Conservation (phyloP, 345 rosid species). For the Eucalyptus melliodora region DNA sequence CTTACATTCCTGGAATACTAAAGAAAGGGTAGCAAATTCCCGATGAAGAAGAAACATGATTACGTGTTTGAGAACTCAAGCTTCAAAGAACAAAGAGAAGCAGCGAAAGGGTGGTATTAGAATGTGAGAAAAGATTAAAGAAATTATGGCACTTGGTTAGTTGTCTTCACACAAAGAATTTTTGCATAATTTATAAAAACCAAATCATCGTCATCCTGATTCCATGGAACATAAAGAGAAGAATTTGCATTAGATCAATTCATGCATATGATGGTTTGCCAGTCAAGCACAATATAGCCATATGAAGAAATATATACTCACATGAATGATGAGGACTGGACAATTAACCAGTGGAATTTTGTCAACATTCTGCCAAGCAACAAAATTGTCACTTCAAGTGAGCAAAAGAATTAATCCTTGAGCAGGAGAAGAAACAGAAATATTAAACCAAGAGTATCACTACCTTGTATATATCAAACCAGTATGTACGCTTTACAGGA, state of each 20-base stretch:
- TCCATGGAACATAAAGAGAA: not conserved
- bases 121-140: not conserved
- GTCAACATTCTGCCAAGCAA: conserved; percentile 76
- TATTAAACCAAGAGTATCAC: not conserved
- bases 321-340: conserved; percentile 91
- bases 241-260: not conserved
- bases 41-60: not conserved
- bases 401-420: not conserved
- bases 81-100: not conserved
- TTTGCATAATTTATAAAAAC: not conserved
- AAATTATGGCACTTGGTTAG: not conserved
- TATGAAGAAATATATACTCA: conserved; percentile 22
- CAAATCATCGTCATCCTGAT: not conserved
- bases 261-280: not conserved
- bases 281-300: not conserved
- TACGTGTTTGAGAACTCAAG: not conserved
- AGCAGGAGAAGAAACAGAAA: not conserved
- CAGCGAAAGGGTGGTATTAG: not conserved
- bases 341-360: conserved; percentile 89
- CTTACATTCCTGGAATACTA: not conserved
- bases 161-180: not conserved
- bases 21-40: not conserved
- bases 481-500: conserved; percentile 90
- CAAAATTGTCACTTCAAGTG: not conserved
- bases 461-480: conserved; percentile 99